Evolutionary conservation across 306 rosid genomes (phyloP).

Genomic region (Urtica urens): DNA sequence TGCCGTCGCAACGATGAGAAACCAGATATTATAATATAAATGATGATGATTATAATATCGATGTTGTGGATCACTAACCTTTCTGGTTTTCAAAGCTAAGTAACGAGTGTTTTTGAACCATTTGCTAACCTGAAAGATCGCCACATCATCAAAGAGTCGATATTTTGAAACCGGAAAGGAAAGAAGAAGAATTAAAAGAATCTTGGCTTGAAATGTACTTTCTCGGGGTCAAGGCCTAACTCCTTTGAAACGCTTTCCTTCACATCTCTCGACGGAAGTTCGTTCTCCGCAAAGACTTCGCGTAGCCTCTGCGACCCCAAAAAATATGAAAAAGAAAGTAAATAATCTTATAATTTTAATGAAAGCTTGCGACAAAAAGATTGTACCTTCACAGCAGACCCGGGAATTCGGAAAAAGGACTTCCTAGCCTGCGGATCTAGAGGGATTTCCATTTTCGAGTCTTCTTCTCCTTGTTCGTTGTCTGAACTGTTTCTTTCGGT

Average conservation of each 20-base stretch:
- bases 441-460: constrained; percentile 15
- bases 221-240: constrained; percentile 65
- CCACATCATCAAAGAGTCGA: constrained; percentile 1
- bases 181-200: no score
- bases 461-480: constrained; percentile 13
- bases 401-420: constrained; percentile 64
- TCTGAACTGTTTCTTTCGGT: constrained; percentile 34
- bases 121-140: constrained; percentile 67
- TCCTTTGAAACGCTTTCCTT: constrained; percentile 64
- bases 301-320: constrained; percentile 59
- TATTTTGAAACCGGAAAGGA: neutral
- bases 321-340: constrained; percentile 13
- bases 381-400: constrained; percentile 57
- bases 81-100: constrained; percentile 58
- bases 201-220: no score
- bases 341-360: no score
- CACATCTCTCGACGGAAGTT: constrained; percentile 71
- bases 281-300: constrained; percentile 64
- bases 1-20: no score
- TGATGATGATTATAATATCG: no score
- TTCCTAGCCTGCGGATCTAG: constrained; percentile 27
- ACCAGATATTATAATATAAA: no score
- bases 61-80: no score
- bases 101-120: constrained; percentile 97
- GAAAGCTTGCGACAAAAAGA: no score